Evolutionary conservation across 2,329 filamentous ascomycete species (phyloP).

Genomic region (Dothistroma pini): DNA sequence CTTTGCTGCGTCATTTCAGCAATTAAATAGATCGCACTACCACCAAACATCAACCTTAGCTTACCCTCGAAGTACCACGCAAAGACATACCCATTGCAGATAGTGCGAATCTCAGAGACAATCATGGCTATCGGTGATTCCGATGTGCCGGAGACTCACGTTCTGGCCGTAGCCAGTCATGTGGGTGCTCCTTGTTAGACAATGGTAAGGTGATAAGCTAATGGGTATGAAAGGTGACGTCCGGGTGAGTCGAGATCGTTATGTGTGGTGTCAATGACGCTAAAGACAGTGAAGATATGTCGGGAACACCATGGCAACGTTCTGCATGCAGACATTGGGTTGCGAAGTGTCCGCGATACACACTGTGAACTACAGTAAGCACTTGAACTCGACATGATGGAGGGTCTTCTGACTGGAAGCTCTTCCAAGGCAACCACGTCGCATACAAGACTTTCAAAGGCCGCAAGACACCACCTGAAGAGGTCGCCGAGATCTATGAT

Average conservation of each 20-base stretch:
- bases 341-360: slow-evolving; percentile 93
- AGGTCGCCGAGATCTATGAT: slow-evolving; percentile 79
- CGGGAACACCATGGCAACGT: slow-evolving; percentile 94
- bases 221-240: slow-evolving; percentile 57
- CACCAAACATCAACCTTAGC: not conserved
- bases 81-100: slow-evolving; percentile 3
- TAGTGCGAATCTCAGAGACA: not conserved
- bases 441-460: slow-evolving; percentile 88
- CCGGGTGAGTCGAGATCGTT: slow-evolving; percentile 57
- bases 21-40: not conserved
- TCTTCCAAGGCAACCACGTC: slow-evolving; percentile 76
- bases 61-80: not conserved
- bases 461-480: slow-evolving; percentile 72
- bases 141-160: slow-evolving; percentile 59
- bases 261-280: slow-evolving; percentile 6
- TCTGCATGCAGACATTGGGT: slow-evolving; percentile 87
- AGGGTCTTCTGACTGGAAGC: not conserved
- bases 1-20: slow-evolving; percentile 1
- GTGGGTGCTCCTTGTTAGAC: slow-evolving; percentile 55
- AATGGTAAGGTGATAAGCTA: slow-evolving; percentile 23
- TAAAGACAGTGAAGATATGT: slow-evolving; percentile 66
- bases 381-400: not conserved
- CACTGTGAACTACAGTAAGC: slow-evolving; percentile 93
- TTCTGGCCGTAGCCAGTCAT: slow-evolving; percentile 92
- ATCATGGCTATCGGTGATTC: slow-evolving; percentile 17